Evolutionary conservation across 2,329 filamentous ascomycete species (phyloP), one percentile per base, ranked within the genome.

Genomic region (Clonostachys sp.): DNA sequence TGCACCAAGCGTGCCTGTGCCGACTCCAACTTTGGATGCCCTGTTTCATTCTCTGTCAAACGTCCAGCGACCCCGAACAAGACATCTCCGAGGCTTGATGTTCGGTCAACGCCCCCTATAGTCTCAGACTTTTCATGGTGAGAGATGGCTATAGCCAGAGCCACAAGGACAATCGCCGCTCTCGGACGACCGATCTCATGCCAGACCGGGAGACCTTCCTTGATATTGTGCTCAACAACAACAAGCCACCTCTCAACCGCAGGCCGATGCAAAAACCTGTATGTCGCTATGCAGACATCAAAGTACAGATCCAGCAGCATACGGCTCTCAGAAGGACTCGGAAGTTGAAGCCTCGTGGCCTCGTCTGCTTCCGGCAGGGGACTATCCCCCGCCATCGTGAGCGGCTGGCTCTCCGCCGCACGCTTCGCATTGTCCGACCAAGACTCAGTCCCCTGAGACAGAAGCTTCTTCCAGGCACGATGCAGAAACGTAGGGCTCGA

Each of bases 221-320:
- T 45, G 76, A 66, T 8, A 62, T 55, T 65, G 6, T 61, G 59
- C 42, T 67, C 63, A 39, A 73, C 64, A 17, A 71, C 59, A 34
- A 67, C 60, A 6, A 72, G 56, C 72, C 74, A 78, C 9, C 54
- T 49, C 48, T 75, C 68, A 3, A 78, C 67, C 3, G 69, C 74
- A 0, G 72, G 71, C 3, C 75, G 64, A 53, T 80, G 75, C 34
- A 80, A 56, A 50, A 79, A 78, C 2, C 76, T 67, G 51, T 80
- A 77, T 0, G 77, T 80, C 4, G 78, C 75, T 24, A 77, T 72
- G 5, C 75, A 74, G 48, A 75, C 76, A 43, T 80, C 77, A 54
- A 80, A 80, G 47, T 80, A 81, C 12, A 74, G 59, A 18, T 65
- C 62, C 0, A 80, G 59, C 6, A 80, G 50, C 0, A 24, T 65